A percentile compares a stretch with the other conserved stretches of the same genome.
phyloP scores from a whole-genome alignment of 345 rosid species.

The Dovyalis caffra region DNA sequence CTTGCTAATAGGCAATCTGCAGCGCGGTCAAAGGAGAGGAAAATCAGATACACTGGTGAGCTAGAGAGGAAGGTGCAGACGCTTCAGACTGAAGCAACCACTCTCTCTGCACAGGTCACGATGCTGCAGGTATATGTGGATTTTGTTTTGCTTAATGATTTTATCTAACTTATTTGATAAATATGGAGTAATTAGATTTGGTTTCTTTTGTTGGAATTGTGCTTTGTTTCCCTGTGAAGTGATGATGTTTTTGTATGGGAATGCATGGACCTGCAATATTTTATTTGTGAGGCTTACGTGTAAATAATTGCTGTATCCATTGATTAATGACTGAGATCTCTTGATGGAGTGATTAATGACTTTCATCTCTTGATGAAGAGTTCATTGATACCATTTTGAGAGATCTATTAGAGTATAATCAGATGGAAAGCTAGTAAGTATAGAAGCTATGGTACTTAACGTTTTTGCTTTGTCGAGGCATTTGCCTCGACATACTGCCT shows the following conservation, averaged over 20 bases:
- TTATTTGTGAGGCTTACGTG: not conserved
- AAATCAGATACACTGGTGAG: conserved; percentile 73
- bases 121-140: conserved; percentile 61
- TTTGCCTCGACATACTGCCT: not conserved
- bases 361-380: not conserved
- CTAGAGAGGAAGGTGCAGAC: conserved; percentile 98
- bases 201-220: not conserved
- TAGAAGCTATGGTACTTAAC: not conserved
- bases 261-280: not conserved
- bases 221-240: not conserved
- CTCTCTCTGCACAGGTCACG: conserved; percentile 94
- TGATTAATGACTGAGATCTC: not conserved
- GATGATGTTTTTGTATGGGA: not conserved
- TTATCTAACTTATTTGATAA: not conserved
- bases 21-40: conserved; percentile 95
- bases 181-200: not conserved
- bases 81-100: conserved; percentile 95
- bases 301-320: not conserved
- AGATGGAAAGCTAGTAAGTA: not conserved
- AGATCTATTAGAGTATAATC: not conserved
- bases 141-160: not conserved
- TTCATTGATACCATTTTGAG: not conserved
- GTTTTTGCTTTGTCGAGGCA: not conserved
- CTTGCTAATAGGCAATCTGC: conserved; percentile 95
- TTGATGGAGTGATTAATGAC: not conserved